phyloP scores from a whole-genome alignment of 768 basidiomycete species.

The Auriscalpium orientale region DNA sequence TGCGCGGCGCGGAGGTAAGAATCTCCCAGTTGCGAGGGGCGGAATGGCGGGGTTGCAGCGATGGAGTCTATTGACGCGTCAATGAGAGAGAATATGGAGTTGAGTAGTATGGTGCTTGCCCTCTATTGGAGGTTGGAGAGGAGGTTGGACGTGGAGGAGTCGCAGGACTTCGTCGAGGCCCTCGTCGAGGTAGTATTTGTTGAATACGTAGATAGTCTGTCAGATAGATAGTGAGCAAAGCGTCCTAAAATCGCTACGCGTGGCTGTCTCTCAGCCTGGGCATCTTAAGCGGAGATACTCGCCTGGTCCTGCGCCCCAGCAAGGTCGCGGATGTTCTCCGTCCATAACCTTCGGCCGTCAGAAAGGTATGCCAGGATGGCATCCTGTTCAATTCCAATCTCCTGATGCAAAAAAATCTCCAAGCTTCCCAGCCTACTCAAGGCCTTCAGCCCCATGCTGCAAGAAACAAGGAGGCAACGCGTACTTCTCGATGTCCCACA shows the following conservation, averaged over 20 bases:
- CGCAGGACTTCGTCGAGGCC: conserved; percentile 57
- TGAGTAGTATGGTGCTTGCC: conserved; percentile 32
- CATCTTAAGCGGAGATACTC: conserved; percentile 10
- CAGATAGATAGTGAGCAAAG: no score
- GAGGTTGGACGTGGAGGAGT: conserved; percentile 53
- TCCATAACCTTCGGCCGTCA: conserved; percentile 67
- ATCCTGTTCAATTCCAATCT: conserved; percentile 64
- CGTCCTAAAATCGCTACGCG: no score
- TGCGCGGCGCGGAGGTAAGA: conserved; percentile 60
- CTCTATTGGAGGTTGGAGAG: conserved; percentile 64
- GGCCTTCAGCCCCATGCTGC: conserved; percentile 5
- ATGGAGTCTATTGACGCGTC: conserved; percentile 38
- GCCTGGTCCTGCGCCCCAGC: conserved; percentile 74
- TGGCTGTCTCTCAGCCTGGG: no score
- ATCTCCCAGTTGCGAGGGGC: conserved; percentile 56
- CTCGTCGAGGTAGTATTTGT: conserved; percentile 70
- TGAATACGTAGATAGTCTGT: conserved; percentile 76
- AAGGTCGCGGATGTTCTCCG: conserved; percentile 67
- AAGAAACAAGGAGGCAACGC: conserved; percentile 6
- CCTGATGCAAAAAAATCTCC: conserved; percentile 64
- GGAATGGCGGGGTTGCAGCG: conserved; percentile 64
- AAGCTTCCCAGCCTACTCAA: conserved; percentile 49
- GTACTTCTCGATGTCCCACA: conserved; percentile 75
- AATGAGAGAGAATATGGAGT: background rate
- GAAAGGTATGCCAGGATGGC: conserved; percentile 71